Percentiles rank a stretch among this genome's conserved stretches.
Conservation (phyloP, 805 yeast genomes). For the Zygotorulaspora florentina region DNA sequence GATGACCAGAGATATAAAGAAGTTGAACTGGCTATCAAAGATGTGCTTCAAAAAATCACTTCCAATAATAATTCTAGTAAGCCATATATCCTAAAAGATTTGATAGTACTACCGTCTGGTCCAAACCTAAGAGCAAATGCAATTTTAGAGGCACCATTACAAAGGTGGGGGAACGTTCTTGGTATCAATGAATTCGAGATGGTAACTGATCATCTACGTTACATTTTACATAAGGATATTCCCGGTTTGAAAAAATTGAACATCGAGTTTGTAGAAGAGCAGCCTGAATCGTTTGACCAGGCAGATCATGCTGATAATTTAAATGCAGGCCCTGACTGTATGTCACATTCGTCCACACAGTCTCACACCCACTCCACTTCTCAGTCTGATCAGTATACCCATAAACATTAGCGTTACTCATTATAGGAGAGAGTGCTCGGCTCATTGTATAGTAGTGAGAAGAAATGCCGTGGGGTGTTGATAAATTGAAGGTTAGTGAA, state of each 20-base stretch:
- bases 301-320: background rate
- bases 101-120: constrained; percentile 53
- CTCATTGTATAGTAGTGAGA: background rate
- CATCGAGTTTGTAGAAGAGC: constrained; percentile 39
- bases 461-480: background rate
- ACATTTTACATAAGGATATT: constrained; percentile 37
- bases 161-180: constrained; percentile 43
- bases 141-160: constrained; percentile 39
- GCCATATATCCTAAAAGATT: constrained; percentile 38
- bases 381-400: constrained; percentile 15
- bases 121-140: constrained; percentile 45
- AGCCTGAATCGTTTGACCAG: constrained; percentile 23
- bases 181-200: constrained; percentile 41
- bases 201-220: constrained; percentile 38
- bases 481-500: no score
- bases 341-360: constrained; percentile 11
- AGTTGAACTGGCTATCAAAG: constrained; percentile 40
- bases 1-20: constrained; percentile 47
- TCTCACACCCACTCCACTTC: constrained; percentile 21
- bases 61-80: constrained; percentile 42
- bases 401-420: constrained; percentile 22
- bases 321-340: constrained; percentile 10
- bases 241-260: constrained; percentile 43
- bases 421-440: background rate
- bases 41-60: constrained; percentile 32